Conservation (phyloP, 805 yeast species). For the Wickerhamiella sorbophila region DNA sequence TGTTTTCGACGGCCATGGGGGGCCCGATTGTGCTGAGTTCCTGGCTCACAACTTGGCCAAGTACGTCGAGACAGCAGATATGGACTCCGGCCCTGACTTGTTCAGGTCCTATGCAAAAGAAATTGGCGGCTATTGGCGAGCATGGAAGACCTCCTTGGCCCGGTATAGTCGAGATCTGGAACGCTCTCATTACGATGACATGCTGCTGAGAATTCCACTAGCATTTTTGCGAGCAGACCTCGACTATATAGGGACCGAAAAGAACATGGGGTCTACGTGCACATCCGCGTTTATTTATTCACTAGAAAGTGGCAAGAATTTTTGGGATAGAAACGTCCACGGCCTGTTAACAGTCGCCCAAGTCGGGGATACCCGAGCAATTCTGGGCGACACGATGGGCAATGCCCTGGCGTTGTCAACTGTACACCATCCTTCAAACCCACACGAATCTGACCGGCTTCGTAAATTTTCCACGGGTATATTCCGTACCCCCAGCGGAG, state of each 20-base stretch:
- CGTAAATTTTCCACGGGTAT: constrained; percentile 47
- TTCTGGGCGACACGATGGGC: constrained; percentile 72
- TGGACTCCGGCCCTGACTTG: constrained; percentile 31
- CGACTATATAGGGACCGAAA: constrained; percentile 28
- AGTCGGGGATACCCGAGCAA: constrained; percentile 82
- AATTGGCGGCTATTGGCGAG: constrained; percentile 76
- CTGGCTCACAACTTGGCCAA: constrained; percentile 39
- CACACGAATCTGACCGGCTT: constrained; percentile 60
- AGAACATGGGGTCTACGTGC: constrained; percentile 49
- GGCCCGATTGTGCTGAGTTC: constrained; percentile 54
- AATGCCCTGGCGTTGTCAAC: constrained; percentile 63
- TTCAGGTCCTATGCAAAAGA: constrained; percentile 40
- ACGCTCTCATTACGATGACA: constrained; percentile 34
- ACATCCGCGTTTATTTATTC: constrained; percentile 51
- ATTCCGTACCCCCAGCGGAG: constrained; percentile 84
- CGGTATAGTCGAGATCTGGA: constrained; percentile 21
- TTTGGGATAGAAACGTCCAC: constrained; percentile 52
- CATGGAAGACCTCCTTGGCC: constrained; percentile 41
- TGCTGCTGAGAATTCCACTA: constrained; percentile 45
- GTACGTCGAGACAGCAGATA: constrained; percentile 34
- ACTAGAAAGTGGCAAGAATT: constrained; percentile 24
- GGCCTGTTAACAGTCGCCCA: constrained; percentile 69
- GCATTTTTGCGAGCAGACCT: constrained; percentile 55
- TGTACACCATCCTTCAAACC: constrained; percentile 78
- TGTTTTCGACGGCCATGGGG: constrained; percentile 94